Percentiles rank a stretch among this genome's conserved stretches.
Evolutionary conservation across 1,139 yeast species (phyloP).

Genomic region (Candida frijolesensis): DNA sequence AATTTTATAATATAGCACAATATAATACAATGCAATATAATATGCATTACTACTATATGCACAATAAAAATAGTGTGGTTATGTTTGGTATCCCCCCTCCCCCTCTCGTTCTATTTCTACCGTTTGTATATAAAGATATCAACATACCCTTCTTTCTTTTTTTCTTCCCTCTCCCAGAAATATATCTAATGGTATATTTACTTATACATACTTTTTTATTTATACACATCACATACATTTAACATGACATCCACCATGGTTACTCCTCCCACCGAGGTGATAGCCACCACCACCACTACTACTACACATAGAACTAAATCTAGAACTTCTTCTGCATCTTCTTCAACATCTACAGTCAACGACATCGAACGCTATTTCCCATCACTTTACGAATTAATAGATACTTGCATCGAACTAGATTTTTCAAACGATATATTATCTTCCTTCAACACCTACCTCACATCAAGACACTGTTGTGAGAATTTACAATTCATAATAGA

Average conservation of each 20-base stretch:
- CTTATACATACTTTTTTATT: background rate
- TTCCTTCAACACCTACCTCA: constrained; percentile 13
- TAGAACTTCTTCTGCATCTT: constrained; percentile 7
- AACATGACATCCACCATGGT: background rate
- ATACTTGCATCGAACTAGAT: background rate
- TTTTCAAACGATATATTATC: background rate
- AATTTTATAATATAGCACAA: no score
- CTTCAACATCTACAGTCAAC: constrained; percentile 1
- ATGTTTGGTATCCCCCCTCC: background rate
- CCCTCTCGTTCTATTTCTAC: background rate
- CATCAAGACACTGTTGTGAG: constrained; percentile 18
- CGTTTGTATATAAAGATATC: background rate
- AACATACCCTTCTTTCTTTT: background rate
- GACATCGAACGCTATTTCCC: background rate
- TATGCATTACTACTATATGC: no score
- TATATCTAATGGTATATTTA: no score
- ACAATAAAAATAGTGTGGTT: constrained; percentile 2
- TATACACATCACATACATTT: background rate
- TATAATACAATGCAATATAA: no score
- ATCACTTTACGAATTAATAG: constrained; percentile 2
- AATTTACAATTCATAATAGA: constrained; percentile 18
- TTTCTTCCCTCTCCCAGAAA: background rate
- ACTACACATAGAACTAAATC: constrained; percentile 3
- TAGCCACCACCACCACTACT: constrained; percentile 4
- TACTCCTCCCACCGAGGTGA: constrained; percentile 1